These are phyloP conservation scores for Fusarium humuli DNA, from an alignment of 2,329 filamentous ascomycete genomes.

Conservation along the genomic window DNA sequence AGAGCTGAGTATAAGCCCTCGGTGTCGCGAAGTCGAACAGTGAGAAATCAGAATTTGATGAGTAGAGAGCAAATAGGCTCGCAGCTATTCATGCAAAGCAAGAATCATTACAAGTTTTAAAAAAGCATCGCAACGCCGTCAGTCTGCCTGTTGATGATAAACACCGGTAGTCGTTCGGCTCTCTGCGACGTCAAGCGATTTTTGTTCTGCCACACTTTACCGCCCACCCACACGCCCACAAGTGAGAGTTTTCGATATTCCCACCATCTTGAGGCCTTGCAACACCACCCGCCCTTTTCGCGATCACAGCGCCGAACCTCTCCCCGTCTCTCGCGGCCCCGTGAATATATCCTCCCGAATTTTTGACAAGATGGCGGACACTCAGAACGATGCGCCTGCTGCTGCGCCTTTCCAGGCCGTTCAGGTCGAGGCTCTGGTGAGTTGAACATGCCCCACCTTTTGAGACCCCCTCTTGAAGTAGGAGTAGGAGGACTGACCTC, in stretches of 20 bases:
- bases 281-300: constrained; percentile 45
- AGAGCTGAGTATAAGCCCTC: background rate
- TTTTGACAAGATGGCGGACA: constrained; percentile 66
- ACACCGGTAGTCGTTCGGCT: constrained; percentile 13
- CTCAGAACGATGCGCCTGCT: constrained; percentile 63
- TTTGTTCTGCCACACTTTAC: constrained; percentile 53
- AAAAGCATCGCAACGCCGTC: background rate
- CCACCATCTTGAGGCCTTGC: constrained; percentile 47
- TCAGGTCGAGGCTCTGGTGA: constrained; percentile 93
- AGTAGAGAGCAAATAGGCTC: background rate
- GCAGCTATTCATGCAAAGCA: background rate
- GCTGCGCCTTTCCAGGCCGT: constrained; percentile 80
- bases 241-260: constrained; percentile 59
- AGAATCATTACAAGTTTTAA: background rate
- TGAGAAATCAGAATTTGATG: background rate
- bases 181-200: constrained; percentile 18
- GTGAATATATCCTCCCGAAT: constrained; percentile 41
- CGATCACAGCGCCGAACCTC: constrained; percentile 45
- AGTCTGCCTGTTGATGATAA: constrained; percentile 13
- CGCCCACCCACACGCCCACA: constrained; percentile 60
- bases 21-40: background rate
- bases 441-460: constrained; percentile 56
- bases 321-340: constrained; percentile 40
- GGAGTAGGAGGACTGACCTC: constrained; percentile 38
- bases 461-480: constrained; percentile 43